Base-by-base conservation (phyloP, 805 yeast species). In the Teunomyces gatunensis region DNA sequence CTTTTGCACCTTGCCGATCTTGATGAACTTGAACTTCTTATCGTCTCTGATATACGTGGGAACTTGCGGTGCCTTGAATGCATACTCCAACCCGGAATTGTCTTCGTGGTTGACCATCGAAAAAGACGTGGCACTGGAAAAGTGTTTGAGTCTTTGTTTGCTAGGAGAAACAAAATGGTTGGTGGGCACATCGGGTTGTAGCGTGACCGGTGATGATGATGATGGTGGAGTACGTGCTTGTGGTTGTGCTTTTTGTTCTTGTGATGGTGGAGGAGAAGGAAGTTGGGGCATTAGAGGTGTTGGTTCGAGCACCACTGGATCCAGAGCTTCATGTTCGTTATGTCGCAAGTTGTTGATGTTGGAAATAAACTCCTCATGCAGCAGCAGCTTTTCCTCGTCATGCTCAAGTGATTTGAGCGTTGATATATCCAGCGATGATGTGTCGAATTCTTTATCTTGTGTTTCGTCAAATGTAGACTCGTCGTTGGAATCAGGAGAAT, bases 1-100 rank as follows among this genome's bases (percentile, higher is more conserved):
- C 54, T 71, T 71, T 51, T 73, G 77, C 27, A 73, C 78, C 51
- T 73, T 73, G 1, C 77, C 77, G 20, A 73, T 72, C 54, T 71
- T 72, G 49, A 73, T 73, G 52, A 67, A 73, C 52, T 68, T 70
- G 58, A 70, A 73, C 54, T 72, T 73, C 48, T 67, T 69, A 56
- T 71, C 69, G 44, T 69, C 62, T 51, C 70, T 70, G 44, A 73
- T 71, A 52, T 61, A 71, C 9, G 63, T 54, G 6, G 72, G 73
- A n/a, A 60, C 73, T 39, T 58, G 45, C 1, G 59, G 47, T 2
- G 68, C 58, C 32, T 54, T 56, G 51, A 60, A 67, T 3, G 72
- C 72, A 48, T 59, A 67, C 44, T 64, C 62, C 46, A 68, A 54
- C 6, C 62, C 73, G 6, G 37, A 49, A 28, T 56, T 54, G 21